Conservation (phyloP, 73 alveolate species). For the Effrenium voratum region DNA sequence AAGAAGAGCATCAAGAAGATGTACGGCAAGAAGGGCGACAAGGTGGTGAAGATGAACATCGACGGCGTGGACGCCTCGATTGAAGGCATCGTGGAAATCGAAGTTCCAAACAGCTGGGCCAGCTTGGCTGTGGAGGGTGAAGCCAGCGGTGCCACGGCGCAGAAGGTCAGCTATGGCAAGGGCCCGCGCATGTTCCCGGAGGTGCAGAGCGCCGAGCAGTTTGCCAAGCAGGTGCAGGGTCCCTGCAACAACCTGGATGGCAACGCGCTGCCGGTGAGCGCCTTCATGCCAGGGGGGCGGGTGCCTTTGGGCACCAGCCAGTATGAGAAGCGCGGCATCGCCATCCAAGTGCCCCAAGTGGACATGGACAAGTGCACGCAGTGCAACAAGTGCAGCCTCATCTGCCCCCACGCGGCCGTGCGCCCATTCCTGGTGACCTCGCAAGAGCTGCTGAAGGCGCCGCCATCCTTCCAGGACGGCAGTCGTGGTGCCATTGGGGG, state of each 20-base stretch:
- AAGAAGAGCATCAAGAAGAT: slow-evolving; percentile 92
- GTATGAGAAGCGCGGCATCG: slow-evolving; percentile 69
- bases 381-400: slow-evolving; percentile 94
- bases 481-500: slow-evolving; percentile 87
- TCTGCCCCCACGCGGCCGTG: slow-evolving; percentile 94
- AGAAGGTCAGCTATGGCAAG: slow-evolving; percentile 33
- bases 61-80: slow-evolving; percentile 80
- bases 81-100: neutral
- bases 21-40: slow-evolving; percentile 91
- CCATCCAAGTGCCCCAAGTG: slow-evolving; percentile 59
- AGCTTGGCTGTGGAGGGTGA: neutral
- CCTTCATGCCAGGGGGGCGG: slow-evolving; percentile 23
- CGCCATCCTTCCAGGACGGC: slow-evolving; percentile 33
- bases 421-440: slow-evolving; percentile 76
- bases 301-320: slow-evolving; percentile 43
- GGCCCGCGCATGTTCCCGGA: slow-evolving; percentile 22
- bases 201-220: slow-evolving; percentile 5
- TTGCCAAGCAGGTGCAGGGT: neutral
- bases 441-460: slow-evolving; percentile 64
- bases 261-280: slow-evolving; percentile 23
- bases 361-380: slow-evolving; percentile 94
- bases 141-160: neutral
- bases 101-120: slow-evolving; percentile 15
- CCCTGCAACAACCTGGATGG: slow-evolving; percentile 50
- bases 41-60: slow-evolving; percentile 82